These are phyloP conservation scores for Trametes sanguinea DNA, from an alignment of 768 basidiomycete species.

Conservation along the genomic window DNA sequence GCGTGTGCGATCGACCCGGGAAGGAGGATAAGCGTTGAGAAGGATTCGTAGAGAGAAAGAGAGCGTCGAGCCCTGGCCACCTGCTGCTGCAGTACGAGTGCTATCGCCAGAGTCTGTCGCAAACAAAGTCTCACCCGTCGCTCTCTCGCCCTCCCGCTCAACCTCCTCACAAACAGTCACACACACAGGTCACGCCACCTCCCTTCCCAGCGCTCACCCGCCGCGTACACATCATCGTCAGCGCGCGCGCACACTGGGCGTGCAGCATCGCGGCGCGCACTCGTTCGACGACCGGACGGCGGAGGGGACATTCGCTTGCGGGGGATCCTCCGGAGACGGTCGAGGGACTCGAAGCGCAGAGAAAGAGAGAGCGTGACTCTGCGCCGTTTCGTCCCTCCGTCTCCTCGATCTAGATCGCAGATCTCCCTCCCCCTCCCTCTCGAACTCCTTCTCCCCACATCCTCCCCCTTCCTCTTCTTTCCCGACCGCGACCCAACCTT, in stretches of 20 bases:
- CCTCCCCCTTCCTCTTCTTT: no score
- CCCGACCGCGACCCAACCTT: no score
- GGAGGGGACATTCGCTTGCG: not conserved
- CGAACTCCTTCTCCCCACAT: no score
- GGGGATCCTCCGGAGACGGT: not conserved
- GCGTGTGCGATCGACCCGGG: not conserved
- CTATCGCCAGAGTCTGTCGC: slow-evolving; percentile 13
- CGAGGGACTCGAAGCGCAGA: slow-evolving; percentile 1
- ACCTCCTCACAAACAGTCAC: slow-evolving; percentile 10
- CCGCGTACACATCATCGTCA: not conserved
- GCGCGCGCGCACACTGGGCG: not conserved
- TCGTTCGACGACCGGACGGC: not conserved
- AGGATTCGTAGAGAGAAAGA: not conserved
- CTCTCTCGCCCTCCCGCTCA: not conserved
- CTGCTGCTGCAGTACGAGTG: not conserved
- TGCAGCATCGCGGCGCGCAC: not conserved
- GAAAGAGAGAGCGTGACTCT: not conserved
- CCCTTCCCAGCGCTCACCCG: not conserved
- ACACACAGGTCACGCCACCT: slow-evolving; percentile 14
- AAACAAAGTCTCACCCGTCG: not conserved
- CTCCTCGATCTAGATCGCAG: slow-evolving; percentile 11
- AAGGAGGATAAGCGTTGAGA: no score
- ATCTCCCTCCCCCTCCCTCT: not conserved
- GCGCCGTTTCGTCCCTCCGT: slow-evolving; percentile 2
- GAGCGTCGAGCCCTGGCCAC: not conserved